These are phyloP conservation scores for Fusarium nisikadoi DNA, from an alignment of 2,329 filamentous ascomycete species.

Conservation along the genomic window DNA sequence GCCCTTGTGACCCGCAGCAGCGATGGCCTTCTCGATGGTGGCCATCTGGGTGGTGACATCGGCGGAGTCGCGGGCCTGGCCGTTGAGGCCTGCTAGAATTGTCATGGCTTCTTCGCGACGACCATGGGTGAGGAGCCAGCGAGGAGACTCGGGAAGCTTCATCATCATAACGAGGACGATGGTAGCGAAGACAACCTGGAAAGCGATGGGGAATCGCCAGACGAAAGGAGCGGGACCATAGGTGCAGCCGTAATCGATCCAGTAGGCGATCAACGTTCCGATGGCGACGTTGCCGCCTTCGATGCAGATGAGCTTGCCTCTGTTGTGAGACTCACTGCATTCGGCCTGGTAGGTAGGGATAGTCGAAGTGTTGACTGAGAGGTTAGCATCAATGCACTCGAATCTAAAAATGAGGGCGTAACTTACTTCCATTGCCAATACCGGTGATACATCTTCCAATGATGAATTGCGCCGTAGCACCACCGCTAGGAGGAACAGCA, in stretches of 20 bases:
- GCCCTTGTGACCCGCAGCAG: conserved; percentile 59
- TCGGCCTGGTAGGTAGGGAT: conserved; percentile 67
- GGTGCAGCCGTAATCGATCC: conserved; percentile 54
- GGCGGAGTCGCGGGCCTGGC: conserved; percentile 57
- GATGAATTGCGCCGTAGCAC: conserved; percentile 60
- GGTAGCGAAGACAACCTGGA: conserved; percentile 52
- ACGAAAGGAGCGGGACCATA: conserved; percentile 58
- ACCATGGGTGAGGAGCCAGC: conserved; percentile 59
- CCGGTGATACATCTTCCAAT: conserved; percentile 63
- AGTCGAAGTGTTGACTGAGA: conserved; percentile 56
- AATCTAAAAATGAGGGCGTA: fast-evolving
- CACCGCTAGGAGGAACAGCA: conserved; percentile 47
- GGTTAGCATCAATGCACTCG: background rate
- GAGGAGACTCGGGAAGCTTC: conserved; percentile 59
- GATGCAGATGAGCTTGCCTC: conserved; percentile 65
- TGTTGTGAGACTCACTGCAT: conserved; percentile 62
- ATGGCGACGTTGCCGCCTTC: conserved; percentile 55
- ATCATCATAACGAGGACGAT: conserved; percentile 55
- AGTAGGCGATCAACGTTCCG: conserved; percentile 57
- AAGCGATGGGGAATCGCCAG: conserved; percentile 66
- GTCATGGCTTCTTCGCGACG: conserved; percentile 53
- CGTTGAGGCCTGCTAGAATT: conserved; percentile 45
- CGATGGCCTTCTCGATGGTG: conserved; percentile 60
- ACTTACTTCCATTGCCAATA: conserved; percentile 58
- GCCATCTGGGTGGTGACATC: conserved; percentile 68